phyloP scores from a whole-genome alignment of 176 grass and related monocot genomes.

The Raddia guianensis region DNA sequence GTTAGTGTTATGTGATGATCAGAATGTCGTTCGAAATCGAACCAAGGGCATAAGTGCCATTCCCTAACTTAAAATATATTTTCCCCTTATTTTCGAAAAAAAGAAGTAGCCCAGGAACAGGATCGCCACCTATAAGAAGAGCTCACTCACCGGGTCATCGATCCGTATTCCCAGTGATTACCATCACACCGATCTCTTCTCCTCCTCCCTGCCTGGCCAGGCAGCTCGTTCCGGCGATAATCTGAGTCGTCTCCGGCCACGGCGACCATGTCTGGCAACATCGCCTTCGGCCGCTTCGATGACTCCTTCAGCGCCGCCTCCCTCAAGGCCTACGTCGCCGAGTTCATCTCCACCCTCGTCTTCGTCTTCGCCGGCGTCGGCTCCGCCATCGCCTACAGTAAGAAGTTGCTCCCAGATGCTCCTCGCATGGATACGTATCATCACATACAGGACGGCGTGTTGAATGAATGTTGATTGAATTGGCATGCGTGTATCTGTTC shows the following conservation, averaged over 20 bases:
- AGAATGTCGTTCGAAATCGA: too few relatives aligned
- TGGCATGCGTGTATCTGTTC: neutral
- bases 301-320: constrained; percentile 67
- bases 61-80: neutral
- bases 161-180: constrained; percentile 38
- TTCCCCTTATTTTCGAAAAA: neutral
- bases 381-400: constrained; percentile 80
- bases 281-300: constrained; percentile 73
- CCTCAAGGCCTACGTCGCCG: constrained; percentile 65
- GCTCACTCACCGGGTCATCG: neutral
- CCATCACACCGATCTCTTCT: neutral
- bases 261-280: constrained; percentile 42
- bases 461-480: neutral
- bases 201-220: neutral
- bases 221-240: neutral
- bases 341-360: constrained; percentile 84
- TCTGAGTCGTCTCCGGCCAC: neutral
- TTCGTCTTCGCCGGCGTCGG: constrained; percentile 82
- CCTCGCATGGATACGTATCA: neutral
- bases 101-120: neutral
- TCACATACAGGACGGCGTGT: neutral
- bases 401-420: neutral
- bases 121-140: constrained; percentile 36
- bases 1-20: too few relatives aligned
- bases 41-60: too few relatives aligned